Evolutionary conservation across 2,329 filamentous ascomycete genomes (phyloP), one percentile per base, ranked within the genome.

Genomic region (Cordyceps farinosa): DNA sequence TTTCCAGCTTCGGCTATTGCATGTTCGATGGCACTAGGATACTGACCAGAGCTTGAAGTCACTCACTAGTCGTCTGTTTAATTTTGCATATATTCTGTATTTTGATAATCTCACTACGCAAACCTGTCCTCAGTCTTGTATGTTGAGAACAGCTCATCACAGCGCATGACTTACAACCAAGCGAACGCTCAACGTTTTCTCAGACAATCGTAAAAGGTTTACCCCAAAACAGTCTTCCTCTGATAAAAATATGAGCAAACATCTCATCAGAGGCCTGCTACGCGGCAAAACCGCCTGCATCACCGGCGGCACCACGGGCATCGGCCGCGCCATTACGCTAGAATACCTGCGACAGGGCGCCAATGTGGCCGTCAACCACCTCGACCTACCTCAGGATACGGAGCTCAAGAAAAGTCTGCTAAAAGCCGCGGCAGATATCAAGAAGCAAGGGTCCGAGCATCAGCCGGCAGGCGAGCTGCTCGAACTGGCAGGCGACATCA

Each of bases 221-320:
- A 22, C 22, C 22, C 22, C 22, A 22, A 22, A 22, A 22, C 22
- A 22, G 22, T 22, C 22, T 17, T 47, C 8, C 5, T 47, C 22
- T n/a, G 30, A 51, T 10, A 32, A 7, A 22, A 51, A 13, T 1
- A 51, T 51, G 47, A 51, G 27, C 15, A 29, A 17, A 51, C 11
- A 32, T n/a, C 22, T 51, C 13, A 51, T 51, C 27, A 15, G 22
- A 5, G 47, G 47, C 68, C 83, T 95, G 68, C 86, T 95, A 64
- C 72, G 78, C 61, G 86, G 85, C 74, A 96, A 95, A 76, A 89
- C 87, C 15, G 91, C 91, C 76, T 90, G 92, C 73, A 92, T 97
- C 71, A 96, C 92, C 0, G 92, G 92, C 67, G 92, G 90, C 63
- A 88, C 89, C 3, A 96, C 91, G 1, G 92, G 92, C 62, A 96